Conservation (phyloP, 1,284 basidiomycete species). For the Porogramme epimiltina region DNA sequence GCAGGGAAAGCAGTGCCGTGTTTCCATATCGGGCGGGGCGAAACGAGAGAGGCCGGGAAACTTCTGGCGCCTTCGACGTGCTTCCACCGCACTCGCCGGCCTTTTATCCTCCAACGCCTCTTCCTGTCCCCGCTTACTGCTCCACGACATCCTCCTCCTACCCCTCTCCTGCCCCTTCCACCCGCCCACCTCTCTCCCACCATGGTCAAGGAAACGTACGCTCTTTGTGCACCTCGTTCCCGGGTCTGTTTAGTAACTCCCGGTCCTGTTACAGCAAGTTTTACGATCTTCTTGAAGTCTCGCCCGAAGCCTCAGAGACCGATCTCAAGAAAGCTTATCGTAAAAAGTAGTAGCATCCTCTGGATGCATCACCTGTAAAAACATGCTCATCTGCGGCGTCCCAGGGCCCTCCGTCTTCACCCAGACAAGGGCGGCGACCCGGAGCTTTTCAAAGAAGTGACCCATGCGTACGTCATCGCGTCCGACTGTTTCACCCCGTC, state of each 20-base stretch:
- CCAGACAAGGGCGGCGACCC: constrained; percentile 98
- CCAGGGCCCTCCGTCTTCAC: constrained; percentile 85
- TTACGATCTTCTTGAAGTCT: constrained; percentile 86
- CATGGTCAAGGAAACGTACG: constrained; percentile 74
- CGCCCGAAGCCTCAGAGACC: constrained; percentile 74
- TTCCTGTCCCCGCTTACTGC: constrained; percentile 1
- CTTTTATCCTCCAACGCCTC: constrained; percentile 19
- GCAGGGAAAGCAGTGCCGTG: not conserved
- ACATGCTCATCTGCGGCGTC: constrained; percentile 22
- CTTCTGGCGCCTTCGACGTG: constrained; percentile 32
- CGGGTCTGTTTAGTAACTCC: not conserved
- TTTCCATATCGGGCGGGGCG: constrained; percentile 4
- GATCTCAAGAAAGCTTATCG: constrained; percentile 95
- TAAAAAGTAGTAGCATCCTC: constrained; percentile 67
- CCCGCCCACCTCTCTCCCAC: constrained; percentile 23
- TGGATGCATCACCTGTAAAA: constrained; percentile 9
- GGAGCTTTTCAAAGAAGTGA: constrained; percentile 97
- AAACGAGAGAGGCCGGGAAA: constrained; percentile 20
- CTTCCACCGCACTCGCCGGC: constrained; percentile 37
- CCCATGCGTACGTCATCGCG: constrained; percentile 77
- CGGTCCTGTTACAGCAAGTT: constrained; percentile 64
- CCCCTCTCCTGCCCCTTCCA: constrained; percentile 21
- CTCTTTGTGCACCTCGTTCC: not conserved
- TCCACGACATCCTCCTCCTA: constrained; percentile 20
- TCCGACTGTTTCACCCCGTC: not conserved